phyloP scores from a whole-genome alignment of 2,329 filamentous ascomycete genomes.

The Aspergillus neoniger region DNA sequence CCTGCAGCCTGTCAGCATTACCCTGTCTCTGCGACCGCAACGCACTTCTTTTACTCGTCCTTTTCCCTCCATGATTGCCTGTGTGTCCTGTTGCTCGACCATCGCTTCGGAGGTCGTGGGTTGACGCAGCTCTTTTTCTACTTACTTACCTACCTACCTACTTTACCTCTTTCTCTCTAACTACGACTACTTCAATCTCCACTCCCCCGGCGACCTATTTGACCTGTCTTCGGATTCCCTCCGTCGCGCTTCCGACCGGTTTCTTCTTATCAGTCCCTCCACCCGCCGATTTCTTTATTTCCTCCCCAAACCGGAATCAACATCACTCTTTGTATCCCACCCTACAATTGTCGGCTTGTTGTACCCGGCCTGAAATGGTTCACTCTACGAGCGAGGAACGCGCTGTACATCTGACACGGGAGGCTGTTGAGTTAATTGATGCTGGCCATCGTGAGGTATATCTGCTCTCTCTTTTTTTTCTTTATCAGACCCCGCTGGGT shows the following conservation, averaged over 20 bases:
- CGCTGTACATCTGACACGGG: conserved; percentile 48
- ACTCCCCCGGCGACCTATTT: conserved; percentile 3
- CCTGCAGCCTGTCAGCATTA: conserved; percentile 1
- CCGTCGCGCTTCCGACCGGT: neutral
- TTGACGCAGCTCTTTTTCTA: conserved; percentile 16
- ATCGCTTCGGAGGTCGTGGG: conserved; percentile 21
- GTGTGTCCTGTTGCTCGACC: conserved; percentile 20
- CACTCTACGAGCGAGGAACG: conserved; percentile 47
- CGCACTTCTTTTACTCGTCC: conserved; percentile 1
- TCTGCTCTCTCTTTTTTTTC: conserved; percentile 3
- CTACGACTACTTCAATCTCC: conserved; percentile 9
- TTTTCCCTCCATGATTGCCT: conserved; percentile 24
- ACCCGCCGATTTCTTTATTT: neutral
- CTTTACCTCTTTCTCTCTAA: neutral
- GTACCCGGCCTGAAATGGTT: conserved; percentile 43
- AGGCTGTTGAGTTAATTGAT: conserved; percentile 50
- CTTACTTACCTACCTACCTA: too few species aligned
- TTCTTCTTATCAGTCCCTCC: conserved; percentile 1
- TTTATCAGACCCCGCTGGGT: neutral
- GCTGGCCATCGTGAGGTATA: conserved; percentile 50
- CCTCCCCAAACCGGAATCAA: neutral
- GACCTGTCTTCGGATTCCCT: conserved; percentile 12
- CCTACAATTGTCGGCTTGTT: conserved; percentile 11
- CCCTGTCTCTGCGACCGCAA: conserved; percentile 9
- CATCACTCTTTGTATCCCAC: conserved; percentile 16